Evolutionary conservation across 1,284 basidiomycete species (phyloP).

Genomic region (Ganoderma lucidum): DNA sequence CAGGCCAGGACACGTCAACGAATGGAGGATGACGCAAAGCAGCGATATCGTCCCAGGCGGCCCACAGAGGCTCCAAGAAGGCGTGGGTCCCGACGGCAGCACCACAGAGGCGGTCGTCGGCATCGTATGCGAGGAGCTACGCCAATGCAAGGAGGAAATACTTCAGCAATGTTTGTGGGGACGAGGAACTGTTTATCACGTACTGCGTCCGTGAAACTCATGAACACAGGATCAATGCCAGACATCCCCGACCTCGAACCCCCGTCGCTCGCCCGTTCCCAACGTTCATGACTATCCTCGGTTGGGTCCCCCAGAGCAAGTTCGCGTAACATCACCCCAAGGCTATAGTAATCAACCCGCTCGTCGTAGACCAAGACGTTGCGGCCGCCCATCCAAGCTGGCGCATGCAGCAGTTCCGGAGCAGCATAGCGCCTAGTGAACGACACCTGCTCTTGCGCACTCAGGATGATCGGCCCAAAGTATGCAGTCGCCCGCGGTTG

Average conservation of each 20-base stretch:
- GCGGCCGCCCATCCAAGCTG: constrained; percentile 16
- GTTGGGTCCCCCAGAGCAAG: constrained; percentile 24
- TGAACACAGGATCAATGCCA: constrained; percentile 30
- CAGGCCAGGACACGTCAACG: constrained; percentile 21
- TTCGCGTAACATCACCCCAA: constrained; percentile 32
- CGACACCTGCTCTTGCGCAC: constrained; percentile 31
- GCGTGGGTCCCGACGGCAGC: constrained; percentile 20
- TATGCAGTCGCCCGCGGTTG: not conserved
- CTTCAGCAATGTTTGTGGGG: not conserved
- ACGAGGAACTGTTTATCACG: not conserved
- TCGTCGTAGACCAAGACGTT: constrained; percentile 32
- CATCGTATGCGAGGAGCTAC: constrained; percentile 24
- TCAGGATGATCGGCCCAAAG: constrained; percentile 28
- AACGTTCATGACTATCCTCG: constrained; percentile 14
- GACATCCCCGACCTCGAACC: not conserved
- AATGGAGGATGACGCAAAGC: constrained; percentile 26
- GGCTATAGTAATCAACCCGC: constrained; percentile 34
- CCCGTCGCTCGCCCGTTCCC: constrained; percentile 28
- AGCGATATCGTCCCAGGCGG: constrained; percentile 30
- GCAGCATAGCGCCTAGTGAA: constrained; percentile 34
- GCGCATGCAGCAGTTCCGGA: constrained; percentile 31
- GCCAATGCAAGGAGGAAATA: not conserved
- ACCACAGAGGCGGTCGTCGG: constrained; percentile 26
- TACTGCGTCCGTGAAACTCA: constrained; percentile 23
- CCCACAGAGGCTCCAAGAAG: constrained; percentile 28